Evolutionary conservation across 2,329 filamentous ascomycete species (phyloP).

Genomic region (Aspergillus tubingensis): DNA sequence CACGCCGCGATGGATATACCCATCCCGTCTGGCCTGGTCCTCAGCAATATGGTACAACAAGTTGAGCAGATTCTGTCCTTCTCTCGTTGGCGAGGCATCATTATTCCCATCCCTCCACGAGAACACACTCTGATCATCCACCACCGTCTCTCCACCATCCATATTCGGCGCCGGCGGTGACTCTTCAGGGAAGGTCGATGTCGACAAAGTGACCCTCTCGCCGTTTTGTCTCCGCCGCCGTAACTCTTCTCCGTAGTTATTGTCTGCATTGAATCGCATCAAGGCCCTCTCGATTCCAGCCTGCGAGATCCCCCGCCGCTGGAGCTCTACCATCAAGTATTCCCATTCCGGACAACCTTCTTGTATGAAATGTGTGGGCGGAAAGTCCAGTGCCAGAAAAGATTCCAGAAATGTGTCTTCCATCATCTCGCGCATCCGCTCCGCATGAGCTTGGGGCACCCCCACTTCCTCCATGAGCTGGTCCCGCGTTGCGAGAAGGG

Average conservation of each 20-base stretch:
- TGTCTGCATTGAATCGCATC: conserved; percentile 41
- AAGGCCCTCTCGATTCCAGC: conserved; percentile 41
- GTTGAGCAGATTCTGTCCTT: conserved; percentile 78
- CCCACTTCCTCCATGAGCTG: conserved; percentile 46
- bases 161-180: conserved; percentile 26
- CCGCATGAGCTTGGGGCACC: conserved; percentile 40
- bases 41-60: conserved; percentile 91
- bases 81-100: conserved; percentile 42
- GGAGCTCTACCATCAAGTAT: conserved; percentile 42
- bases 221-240: conserved; percentile 42
- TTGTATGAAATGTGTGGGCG: conserved; percentile 36
- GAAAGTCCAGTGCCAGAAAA: conserved; percentile 45
- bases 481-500: conserved; percentile 43
- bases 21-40: conserved; percentile 83
- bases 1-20: conserved; percentile 89
- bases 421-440: conserved; percentile 47
- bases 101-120: conserved; percentile 48
- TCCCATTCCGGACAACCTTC: conserved; percentile 37
- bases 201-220: conserved; percentile 40
- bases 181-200: conserved; percentile 34
- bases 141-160: conserved; percentile 39
- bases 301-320: conserved; percentile 42
- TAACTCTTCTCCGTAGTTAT: conserved; percentile 42
- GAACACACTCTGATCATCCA: conserved; percentile 48
- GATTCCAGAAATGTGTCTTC: conserved; percentile 48